phyloP scores from a whole-genome alignment of 148 eudicot genomes.

The Persicaria maculosa region DNA sequence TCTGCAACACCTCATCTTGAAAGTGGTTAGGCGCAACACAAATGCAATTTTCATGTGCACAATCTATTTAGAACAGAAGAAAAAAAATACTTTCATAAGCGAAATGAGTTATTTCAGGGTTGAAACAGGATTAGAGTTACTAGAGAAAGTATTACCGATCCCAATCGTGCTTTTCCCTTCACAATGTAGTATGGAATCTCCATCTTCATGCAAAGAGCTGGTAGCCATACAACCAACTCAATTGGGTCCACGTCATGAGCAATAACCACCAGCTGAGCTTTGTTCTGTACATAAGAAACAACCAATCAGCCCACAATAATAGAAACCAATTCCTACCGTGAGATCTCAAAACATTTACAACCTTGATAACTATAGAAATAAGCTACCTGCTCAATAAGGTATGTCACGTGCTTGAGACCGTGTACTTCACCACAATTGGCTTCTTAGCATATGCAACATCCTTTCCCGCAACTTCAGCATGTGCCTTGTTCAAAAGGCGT shows the following conservation, averaged over 20 bases:
- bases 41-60: too few relatives aligned
- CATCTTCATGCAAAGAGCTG: conserved; percentile 89
- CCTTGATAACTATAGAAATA: not conserved
- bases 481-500: conserved; percentile 75
- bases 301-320: not conserved
- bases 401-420: conserved; percentile 83
- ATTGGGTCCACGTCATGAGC: conserved; percentile 98
- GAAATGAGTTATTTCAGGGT: too few relatives aligned
- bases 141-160: conserved; percentile 39
- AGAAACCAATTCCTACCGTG: not conserved
- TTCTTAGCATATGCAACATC: conserved; percentile 53
- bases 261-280: conserved; percentile 89
- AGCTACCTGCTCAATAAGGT: conserved; percentile 79
- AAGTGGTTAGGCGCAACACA: too few relatives aligned
- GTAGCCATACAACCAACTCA: conserved; percentile 94
- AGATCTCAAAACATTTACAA: not conserved
- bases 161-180: conserved; percentile 86
- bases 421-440: conserved; percentile 82
- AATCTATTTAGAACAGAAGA: too few relatives aligned
- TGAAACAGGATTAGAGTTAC: too few relatives aligned
- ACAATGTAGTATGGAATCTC: conserved; percentile 94
- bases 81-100: too few relatives aligned
- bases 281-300: conserved; percentile 37
- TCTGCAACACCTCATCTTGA: too few relatives aligned
- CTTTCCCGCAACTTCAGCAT: conserved; percentile 88